phyloP scores from a whole-genome alignment of 768 basidiomycete genomes.

The Brasilioporus rufonigricans region DNA sequence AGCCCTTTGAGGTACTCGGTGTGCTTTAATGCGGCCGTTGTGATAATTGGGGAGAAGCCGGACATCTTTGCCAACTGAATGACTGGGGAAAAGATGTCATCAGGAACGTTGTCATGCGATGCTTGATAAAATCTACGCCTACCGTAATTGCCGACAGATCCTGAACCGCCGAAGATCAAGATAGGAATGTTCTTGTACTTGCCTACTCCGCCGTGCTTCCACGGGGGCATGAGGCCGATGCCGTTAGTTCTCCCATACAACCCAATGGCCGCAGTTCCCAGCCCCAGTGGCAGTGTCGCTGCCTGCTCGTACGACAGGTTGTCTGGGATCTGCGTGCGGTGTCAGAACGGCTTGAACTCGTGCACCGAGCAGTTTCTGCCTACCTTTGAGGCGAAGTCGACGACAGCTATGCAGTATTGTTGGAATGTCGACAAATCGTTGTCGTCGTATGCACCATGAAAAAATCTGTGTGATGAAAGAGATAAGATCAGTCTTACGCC shows the following conservation, averaged over 20 bases:
- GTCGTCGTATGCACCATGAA: conserved; percentile 37
- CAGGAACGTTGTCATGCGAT: conserved; percentile 5
- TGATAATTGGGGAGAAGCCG: conserved; percentile 38
- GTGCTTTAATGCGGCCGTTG: conserved; percentile 35
- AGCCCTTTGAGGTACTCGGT: conserved; percentile 34
- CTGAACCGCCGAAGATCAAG: conserved; percentile 47
- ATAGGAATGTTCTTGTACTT: conserved; percentile 45
- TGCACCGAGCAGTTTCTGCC: not conserved
- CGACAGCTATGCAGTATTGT: conserved; percentile 41
- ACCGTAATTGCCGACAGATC: conserved; percentile 52
- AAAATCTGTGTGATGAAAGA: conserved; percentile 32
- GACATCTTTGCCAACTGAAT: conserved; percentile 41
- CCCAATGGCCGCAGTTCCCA: conserved; percentile 51
- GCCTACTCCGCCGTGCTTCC: conserved; percentile 35
- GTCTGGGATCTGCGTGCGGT: conserved; percentile 41
- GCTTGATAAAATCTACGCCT: conserved; percentile 17
- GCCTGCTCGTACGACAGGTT: conserved; percentile 48
- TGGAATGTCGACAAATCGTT: conserved; percentile 43
- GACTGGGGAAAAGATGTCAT: conserved; percentile 26
- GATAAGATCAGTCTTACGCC: conserved; percentile 26
- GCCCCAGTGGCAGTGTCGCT: conserved; percentile 45
- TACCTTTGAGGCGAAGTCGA: conserved; percentile 43
- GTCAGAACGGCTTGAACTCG: conserved; percentile 8
- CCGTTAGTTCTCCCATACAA: conserved; percentile 44
- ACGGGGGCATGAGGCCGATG: conserved; percentile 39